Base-by-base conservation (phyloP, 352 stramenopile species). In the Phytophthora cryptogea region DNA sequence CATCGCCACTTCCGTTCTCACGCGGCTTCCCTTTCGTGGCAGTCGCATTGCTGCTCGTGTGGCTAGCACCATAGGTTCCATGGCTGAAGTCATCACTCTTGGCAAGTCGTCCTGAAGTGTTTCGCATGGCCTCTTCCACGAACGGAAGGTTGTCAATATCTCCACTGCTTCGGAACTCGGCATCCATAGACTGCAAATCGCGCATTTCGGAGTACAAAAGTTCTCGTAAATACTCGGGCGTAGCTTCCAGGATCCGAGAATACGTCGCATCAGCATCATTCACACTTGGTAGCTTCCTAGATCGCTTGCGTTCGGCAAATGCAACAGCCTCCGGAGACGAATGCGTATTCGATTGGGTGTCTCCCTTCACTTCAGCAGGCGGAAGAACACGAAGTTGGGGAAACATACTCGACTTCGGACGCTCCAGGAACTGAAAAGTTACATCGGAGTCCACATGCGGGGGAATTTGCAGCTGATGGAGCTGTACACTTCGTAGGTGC, bases 101-200 rank as follows among this genome's bases (percentile, higher is more conserved):
- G 1, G 73, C 74, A 44, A 94, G 77, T 3, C 83, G 76, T 7
- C 69, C 74, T 0, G 83, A 88, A 11, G 80, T 90, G 39, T 78
- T 82, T 23, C 71, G 74, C 71, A 94, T 91, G 0, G 83, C 86
- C 66, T 92, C 86, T 42, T 90, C 74, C 10, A 94, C 76, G 54
- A 93, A 92, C 7, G 86, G 83, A 26, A 93, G 72, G 58, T 74
- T 83, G 46, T 92, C 80, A 5, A 80, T n/a, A 28, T 94, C 86
- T 0, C 83, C 86, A 8, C 63, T 83, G 45, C 86, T 94, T 23
- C 80, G 72, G 39, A 78, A 86, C 54, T 92, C 86, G 40, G 75
- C 73, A 39, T 89, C 81, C 65, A 94, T 70, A 4, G 69, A 75
- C 49, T 93, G 57, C 23, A 94, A 58, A 50, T 89, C 80, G 6